phyloP scores from a whole-genome alignment of 768 basidiomycete genomes.

The Xerocomus brunneocitrinus region DNA sequence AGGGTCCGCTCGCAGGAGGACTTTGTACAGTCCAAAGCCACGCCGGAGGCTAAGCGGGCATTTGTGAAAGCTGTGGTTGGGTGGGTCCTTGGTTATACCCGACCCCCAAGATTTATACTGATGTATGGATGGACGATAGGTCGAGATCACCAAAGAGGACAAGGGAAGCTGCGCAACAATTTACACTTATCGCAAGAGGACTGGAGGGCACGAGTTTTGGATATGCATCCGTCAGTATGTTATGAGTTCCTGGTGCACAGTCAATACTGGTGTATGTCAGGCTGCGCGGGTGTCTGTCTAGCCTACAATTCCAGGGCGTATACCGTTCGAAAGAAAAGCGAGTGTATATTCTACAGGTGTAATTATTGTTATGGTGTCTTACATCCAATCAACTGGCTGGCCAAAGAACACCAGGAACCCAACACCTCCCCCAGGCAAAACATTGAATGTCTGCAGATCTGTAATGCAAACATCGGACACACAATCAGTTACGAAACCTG shows the following conservation, averaged over 20 bases:
- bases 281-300: background rate
- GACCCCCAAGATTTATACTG: background rate
- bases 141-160: slow-evolving; percentile 70
- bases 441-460: too few relatives aligned
- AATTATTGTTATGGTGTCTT: too few relatives aligned
- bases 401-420: too few relatives aligned
- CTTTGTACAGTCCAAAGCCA: slow-evolving; percentile 72
- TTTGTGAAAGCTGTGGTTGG: slow-evolving; percentile 69
- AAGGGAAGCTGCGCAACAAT: slow-evolving; percentile 82
- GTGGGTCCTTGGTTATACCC: slow-evolving; percentile 34
- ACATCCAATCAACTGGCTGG: too few relatives aligned
- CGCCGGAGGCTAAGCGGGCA: slow-evolving; percentile 68
- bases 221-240: slow-evolving; percentile 65
- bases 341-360: too few relatives aligned
- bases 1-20: slow-evolving; percentile 47
- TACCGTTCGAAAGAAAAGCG: too few relatives aligned
- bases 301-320: too few relatives aligned
- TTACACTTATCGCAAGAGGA: slow-evolving; percentile 79
- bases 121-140: slow-evolving; percentile 32
- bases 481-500: too few relatives aligned
- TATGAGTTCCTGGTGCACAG: slow-evolving; percentile 2
- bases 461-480: too few relatives aligned
- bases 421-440: too few relatives aligned
- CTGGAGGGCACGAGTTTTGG: slow-evolving; percentile 84
- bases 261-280: background rate